Base-by-base conservation (phyloP, 1,284 basidiomycete species). In the Ganoderma lingzhi region DNA sequence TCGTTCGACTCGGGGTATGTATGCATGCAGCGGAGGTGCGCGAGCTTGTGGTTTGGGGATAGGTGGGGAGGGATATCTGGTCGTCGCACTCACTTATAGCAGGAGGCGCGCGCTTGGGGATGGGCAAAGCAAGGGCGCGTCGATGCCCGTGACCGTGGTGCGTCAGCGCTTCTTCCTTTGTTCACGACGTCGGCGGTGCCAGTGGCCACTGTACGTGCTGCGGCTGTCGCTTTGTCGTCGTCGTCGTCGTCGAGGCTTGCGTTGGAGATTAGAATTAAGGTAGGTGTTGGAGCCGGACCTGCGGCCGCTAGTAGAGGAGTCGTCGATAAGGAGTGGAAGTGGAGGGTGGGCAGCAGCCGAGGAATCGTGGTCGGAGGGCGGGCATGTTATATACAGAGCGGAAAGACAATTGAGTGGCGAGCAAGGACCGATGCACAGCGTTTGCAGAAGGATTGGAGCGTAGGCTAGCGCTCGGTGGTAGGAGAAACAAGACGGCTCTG, bases 41-140 rank as follows among this genome's bases (percentile, higher is more conserved):
- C n/a, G 58, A 15, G 39, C 19, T 39, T 1, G 39, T 60, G 58
- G 58, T 12, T 60, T 19, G 23, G 12, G 15, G 12, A 17, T 15
- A 37, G 35, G 30, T 14, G 12, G 23, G 8, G n/a, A 60, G 39
- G 53, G 23, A 32, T 60, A 41, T 42, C 19, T 32, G 45, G 37
- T 32, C 30, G 56, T 15, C 58, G 39, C 35, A 60, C 58, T 60
- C 58, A 42, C 58, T 60, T 60, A 60, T 41, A 60, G 39, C 39
- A 14, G 37, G 35, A 60, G 35, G 58, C 58, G 58, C 58, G 58
- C 58, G 58, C 58, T 60, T 39, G 23, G 39, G 55, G 5, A 23
- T n/a, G 12, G 37, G 6, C 23, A 58, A 58, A 58, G 56, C 32
- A 15, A 32, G 35, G 53, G 23, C 53, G 53, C 53, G 53, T 32